Conservation (phyloP, 1,284 basidiomycete genomes). For the Exsudoporus floridanus region DNA sequence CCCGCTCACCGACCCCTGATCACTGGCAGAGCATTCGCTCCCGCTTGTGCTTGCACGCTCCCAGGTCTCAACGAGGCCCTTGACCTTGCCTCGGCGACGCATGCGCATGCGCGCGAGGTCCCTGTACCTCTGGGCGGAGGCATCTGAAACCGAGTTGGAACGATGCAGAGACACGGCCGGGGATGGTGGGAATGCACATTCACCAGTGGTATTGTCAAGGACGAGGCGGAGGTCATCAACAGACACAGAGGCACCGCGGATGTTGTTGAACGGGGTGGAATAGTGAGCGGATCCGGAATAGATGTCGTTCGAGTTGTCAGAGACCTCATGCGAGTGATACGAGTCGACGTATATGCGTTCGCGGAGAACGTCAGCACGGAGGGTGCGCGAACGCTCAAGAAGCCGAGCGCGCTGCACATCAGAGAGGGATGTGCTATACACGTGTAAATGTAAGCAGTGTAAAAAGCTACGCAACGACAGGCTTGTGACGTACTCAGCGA, state of each 20-base stretch:
- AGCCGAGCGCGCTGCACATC: conserved; percentile 20
- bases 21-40: conserved; percentile 26
- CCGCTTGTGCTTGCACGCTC: conserved; percentile 27
- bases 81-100: conserved; percentile 34
- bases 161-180: conserved; percentile 22
- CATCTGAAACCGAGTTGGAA: conserved; percentile 29
- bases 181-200: conserved; percentile 11
- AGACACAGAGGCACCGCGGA: conserved; percentile 22
- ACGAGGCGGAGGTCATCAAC: conserved; percentile 25
- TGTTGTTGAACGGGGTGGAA: conserved; percentile 10
- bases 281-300: conserved; percentile 1
- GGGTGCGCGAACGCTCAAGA: conserved; percentile 24
- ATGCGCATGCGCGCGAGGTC: conserved; percentile 33
- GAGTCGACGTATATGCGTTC: conserved; percentile 27
- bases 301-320: conserved; percentile 11
- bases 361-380: conserved; percentile 29
- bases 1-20: conserved; percentile 17
- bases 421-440: conserved; percentile 26
- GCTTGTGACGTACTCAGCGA: conserved; percentile 20
- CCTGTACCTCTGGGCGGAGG: conserved; percentile 30
- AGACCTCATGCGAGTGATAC: conserved; percentile 17
- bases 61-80: conserved; percentile 35
- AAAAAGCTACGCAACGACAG: not conserved
- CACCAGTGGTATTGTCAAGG: not conserved
- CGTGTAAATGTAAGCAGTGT: not conserved